Base-by-base conservation (phyloP, 2,329 filamentous ascomycete genomes). In the Neoarthrinium moseri region DNA sequence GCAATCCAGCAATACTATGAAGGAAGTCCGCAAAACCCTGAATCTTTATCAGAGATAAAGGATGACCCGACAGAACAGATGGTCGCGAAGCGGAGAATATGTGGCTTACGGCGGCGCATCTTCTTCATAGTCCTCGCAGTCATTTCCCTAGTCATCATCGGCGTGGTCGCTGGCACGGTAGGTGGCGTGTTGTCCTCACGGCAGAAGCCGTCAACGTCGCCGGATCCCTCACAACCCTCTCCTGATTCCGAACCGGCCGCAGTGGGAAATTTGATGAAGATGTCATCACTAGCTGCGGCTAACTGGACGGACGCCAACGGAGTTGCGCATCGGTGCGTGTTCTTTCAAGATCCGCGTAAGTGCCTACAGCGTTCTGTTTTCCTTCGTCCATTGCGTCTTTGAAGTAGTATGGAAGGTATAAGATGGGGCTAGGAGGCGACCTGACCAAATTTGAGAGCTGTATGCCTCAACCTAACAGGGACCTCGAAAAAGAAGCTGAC, bases 251-350 rank as follows among this genome's bases (percentile, higher is more conserved):
- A 15, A 15, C 15, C 7, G 27, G 38, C 10, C 43, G 23, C 30
- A 6, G 44, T 37, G 27, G 40, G 27, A 3, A 52, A 53, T 18
- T 20, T 53, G 6, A 51, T 58, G 12, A 37, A 23, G 3, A 43
- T 24, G 17, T 59, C 56, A 6, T 51, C 52, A 36, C 47, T 60
- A 8, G 49, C 58, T 3, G 51, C 56, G 7, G 50, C 56, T 4
- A 60, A 60, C 42, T 60, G 55, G 54, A 60, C 56, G 4, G 55
- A 59, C 20, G 29, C 50, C 4, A 34, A 51, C 12, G 54, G 52
- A 10, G 24, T 39, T n/a, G 30, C 18, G 13, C 53, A 56, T 18
- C 40, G 56, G 27, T 51, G 45, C 15, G 51, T 60, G 30, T 59
- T 58, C 45, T 60, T 60, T 39, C 58, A 60, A 40, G 58, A 60